Percentiles rank a stretch among this genome's conserved stretches.
Evolutionary conservation across 1,139 yeast genomes (phyloP).

Genomic region (Yueomyces sp.): DNA sequence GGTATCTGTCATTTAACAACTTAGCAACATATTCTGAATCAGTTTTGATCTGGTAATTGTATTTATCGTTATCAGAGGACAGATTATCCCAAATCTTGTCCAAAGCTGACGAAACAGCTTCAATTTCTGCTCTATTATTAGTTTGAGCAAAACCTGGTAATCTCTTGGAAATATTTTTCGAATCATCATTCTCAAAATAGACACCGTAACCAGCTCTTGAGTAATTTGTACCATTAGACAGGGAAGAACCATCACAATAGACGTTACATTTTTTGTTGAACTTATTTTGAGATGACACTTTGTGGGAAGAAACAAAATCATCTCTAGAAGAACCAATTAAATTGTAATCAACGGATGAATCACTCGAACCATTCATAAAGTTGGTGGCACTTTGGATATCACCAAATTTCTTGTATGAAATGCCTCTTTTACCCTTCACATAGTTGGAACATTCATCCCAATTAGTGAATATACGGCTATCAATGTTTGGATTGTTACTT

Average conservation of each 20-base stretch:
- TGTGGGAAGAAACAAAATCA: conserved; percentile 8
- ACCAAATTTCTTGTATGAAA: conserved; percentile 35
- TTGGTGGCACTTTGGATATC: conserved; percentile 27
- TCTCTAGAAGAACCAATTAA: conserved; percentile 9
- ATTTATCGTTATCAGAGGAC: conserved; percentile 17
- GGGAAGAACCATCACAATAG: conserved; percentile 65
- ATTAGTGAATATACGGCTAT: conserved; percentile 26
- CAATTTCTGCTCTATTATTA: conserved; percentile 71
- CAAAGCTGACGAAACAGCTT: conserved; percentile 51
- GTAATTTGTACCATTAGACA: conserved; percentile 35
- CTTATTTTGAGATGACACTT: conserved; percentile 2
- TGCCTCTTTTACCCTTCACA: conserved; percentile 34
- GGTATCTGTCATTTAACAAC: conserved; percentile 38
- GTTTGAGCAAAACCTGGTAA: conserved; percentile 42
- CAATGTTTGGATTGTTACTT: conserved; percentile 26
- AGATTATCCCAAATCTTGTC: conserved; percentile 27
- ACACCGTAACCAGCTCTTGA: conserved; percentile 64
- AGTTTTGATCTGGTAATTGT: conserved; percentile 32
- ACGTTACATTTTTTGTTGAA: conserved; percentile 17
- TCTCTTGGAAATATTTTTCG: conserved; percentile 42
- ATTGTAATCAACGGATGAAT: conserved; percentile 10
- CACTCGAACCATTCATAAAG: conserved; percentile 19
- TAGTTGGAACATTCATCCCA: conserved; percentile 37
- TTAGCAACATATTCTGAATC: conserved; percentile 47
- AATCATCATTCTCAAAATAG: conserved; percentile 45